Percentiles rank a stretch among this genome's conserved stretches.
Conservation (phyloP, 768 basidiomycete species). For the Saitozyma podzolica region DNA sequence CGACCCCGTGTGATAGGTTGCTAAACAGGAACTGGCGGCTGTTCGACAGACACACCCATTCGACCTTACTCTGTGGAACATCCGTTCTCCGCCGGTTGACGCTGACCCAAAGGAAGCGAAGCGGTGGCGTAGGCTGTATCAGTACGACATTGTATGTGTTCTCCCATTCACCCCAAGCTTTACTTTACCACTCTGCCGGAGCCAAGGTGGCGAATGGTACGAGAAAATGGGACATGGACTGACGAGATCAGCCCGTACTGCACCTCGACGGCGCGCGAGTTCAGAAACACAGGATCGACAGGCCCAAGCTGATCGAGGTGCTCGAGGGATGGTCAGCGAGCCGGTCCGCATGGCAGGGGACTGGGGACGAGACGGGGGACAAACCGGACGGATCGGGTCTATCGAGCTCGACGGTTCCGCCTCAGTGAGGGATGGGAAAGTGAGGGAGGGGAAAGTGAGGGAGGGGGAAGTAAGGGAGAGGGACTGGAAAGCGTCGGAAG, state of each 20-base stretch:
- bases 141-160: slow-evolving; percentile 49
- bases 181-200: neutral
- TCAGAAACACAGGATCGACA: slow-evolving; percentile 48
- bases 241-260: slow-evolving; percentile 42
- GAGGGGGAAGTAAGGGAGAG: neutral
- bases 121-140: slow-evolving; percentile 45
- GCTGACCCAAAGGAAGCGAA: slow-evolving; percentile 38
- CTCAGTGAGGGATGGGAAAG: too few species aligned
- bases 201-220: neutral
- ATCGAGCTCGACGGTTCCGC: too few species aligned
- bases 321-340: slow-evolving; percentile 37
- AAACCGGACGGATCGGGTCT: too few species aligned
- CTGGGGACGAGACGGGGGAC: too few species aligned
- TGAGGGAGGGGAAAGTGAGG: too few species aligned
- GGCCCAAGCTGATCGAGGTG: slow-evolving; percentile 22
- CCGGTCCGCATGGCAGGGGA: too few species aligned
- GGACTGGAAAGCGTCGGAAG: slow-evolving; percentile 2
- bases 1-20: slow-evolving; percentile 24
- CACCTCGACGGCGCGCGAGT: slow-evolving; percentile 42
- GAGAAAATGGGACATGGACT: neutral
- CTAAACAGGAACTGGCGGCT: slow-evolving; percentile 40
- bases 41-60: slow-evolving; percentile 44
- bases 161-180: neutral
- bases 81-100: slow-evolving; percentile 42
- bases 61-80: slow-evolving; percentile 43